Conservation (phyloP, 192 early-diverging fungal species). For the Gaertneriomyces semiglobifer region DNA sequence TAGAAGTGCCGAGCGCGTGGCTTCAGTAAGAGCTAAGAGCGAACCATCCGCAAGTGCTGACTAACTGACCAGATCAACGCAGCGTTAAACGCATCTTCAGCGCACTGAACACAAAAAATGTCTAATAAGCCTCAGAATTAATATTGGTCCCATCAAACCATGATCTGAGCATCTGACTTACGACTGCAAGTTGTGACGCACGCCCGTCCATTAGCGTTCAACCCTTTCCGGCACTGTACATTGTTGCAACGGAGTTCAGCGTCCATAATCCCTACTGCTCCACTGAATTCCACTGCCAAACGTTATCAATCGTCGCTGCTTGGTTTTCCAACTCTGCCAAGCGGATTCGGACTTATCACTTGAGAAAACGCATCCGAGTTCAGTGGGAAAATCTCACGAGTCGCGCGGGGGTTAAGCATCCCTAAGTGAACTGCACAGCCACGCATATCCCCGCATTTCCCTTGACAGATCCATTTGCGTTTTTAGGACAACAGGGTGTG, state of each 20-base stretch:
- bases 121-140: conserved; percentile 14
- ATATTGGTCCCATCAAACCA: not conserved
- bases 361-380: no score
- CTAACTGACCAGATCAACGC: conserved; percentile 39
- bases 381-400: no score
- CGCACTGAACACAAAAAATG: conserved; percentile 44
- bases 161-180: not conserved
- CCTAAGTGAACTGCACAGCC: no score
- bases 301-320: no score
- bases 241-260: conserved; percentile 43
- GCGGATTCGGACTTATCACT: no score
- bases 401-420: no score
- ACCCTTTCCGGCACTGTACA: conserved; percentile 38
- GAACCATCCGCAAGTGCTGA: not conserved
- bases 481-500: no score
- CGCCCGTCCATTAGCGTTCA: conserved; percentile 17
- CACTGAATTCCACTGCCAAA: no score
- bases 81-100: conserved; percentile 28
- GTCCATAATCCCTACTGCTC: conserved; percentile 21
- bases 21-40: not conserved
- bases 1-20: not conserved
- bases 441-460: no score
- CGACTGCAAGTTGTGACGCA: conserved; percentile 47
- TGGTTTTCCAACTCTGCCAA: no score
- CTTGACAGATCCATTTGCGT: no score